A percentile compares a stretch with the other conserved stretches of the same genome.
These are phyloP conservation scores for Raphanus sativus DNA, from an alignment of 345 rosid species.

Conservation along the genomic window DNA sequence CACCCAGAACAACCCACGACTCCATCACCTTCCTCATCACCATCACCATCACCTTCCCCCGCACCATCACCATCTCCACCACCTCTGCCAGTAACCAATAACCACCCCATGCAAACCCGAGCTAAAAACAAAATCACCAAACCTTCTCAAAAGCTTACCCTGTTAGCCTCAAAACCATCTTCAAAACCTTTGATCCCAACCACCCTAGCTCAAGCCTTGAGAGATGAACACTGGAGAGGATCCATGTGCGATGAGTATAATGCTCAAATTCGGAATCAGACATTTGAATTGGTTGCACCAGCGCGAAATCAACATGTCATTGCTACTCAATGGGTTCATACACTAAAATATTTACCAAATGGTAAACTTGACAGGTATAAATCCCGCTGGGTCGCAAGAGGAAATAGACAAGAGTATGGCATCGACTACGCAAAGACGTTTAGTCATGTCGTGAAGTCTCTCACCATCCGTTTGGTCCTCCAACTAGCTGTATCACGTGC, in stretches of 20 bases:
- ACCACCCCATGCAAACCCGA: neutral
- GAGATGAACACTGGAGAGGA: neutral
- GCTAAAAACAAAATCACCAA: neutral
- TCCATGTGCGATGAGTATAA: neutral
- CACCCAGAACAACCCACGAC: too few relatives aligned
- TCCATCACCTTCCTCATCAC: too few relatives aligned
- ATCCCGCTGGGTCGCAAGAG: too few relatives aligned
- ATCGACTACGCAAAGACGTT: too few relatives aligned
- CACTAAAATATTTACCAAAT: too few relatives aligned
- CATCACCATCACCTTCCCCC: neutral
- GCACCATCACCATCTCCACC: neutral
- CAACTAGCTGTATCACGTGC: too few relatives aligned
- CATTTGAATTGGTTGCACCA: neutral
- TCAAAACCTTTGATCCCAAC: neutral
- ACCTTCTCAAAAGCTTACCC: neutral
- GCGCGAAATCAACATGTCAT: too few relatives aligned
- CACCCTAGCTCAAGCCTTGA: neutral
- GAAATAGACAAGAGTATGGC: too few relatives aligned
- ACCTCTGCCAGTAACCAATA: neutral
- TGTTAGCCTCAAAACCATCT: neutral
- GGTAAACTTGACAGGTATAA: too few relatives aligned
- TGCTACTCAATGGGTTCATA: too few relatives aligned
- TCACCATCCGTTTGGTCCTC: too few relatives aligned
- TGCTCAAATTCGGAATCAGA: neutral
- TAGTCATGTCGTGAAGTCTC: too few relatives aligned